Evolutionary conservation across 345 rosid species (phyloP).

Genomic region (Rhodomyrtus tomentosa): DNA sequence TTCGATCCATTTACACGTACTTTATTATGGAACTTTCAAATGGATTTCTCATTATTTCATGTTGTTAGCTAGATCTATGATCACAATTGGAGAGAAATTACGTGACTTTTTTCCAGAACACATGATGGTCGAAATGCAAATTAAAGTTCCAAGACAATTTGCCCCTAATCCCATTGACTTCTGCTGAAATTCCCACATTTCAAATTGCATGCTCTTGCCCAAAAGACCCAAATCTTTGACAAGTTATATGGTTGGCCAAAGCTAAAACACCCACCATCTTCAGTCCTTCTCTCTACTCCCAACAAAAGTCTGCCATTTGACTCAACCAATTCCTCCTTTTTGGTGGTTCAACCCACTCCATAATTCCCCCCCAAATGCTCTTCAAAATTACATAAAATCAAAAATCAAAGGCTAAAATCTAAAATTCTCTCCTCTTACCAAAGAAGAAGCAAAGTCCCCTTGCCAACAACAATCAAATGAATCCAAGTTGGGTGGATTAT

Average conservation of each 20-base stretch:
- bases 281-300: not conserved
- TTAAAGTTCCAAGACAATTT: not conserved
- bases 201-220: not conserved
- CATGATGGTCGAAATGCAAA: not conserved
- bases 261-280: not conserved
- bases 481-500: not conserved
- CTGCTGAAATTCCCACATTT: not conserved
- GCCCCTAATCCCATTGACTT: not conserved
- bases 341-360: not conserved
- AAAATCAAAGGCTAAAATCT: not conserved
- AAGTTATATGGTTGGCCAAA: not conserved
- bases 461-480: not conserved
- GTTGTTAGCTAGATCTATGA: not conserved
- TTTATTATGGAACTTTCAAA: not conserved
- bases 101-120: not conserved
- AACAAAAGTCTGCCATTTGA: not conserved
- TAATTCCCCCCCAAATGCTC: not conserved
- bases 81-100: not conserved
- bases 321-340: not conserved
- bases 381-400: not conserved
- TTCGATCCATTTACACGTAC: not conserved
- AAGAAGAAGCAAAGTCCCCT: not conserved
- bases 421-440: not conserved
- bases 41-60: not conserved
- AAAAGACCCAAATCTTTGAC: not conserved